Base-by-base conservation (phyloP, 139 green algal species). In the Chlorella vulgaris region DNA sequence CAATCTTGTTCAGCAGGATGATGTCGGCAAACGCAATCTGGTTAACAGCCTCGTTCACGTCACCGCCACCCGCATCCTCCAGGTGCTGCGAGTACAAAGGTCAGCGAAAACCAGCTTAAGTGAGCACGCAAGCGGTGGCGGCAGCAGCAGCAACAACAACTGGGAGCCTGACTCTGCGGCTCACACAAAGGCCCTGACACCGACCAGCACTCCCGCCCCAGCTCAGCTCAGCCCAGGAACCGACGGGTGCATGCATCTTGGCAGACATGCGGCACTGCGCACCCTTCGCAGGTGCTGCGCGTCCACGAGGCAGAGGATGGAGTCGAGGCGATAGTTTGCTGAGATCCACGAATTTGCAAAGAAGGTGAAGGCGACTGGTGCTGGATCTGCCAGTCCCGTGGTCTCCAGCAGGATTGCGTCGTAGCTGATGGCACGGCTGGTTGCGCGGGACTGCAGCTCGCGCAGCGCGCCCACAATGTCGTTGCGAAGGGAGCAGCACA, bases 1-100 rank as follows among this genome's bases (percentile, higher is more conserved):
- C 89, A 10, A 89, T 91, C 83, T 98, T 98, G 86, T 98, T 98
- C 2, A 98, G 87, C 42, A 98, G 87, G 21, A 98, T 90, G 28
- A 95, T 88, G 83, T 98, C 95, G 0, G 91, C 91, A 82, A 98
- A 97, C 0, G 95, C 94, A 51, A 98, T 90, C 83, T 98, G 94
- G 84, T 80, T 80, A n/a, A 87, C 83, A 31, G 83, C 83, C 69
- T 87, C 93, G 68, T 97, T 96, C 22, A 94, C 91, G 39, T 92
- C 92, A 6, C 88, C 93, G 21, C 90, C 88, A 13, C 88, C 88
- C 81, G 89, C 85, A 15, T 96, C 92, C 70, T 97, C 86, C 77
- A 97, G 86, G 87, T 95, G 92, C 86, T 91, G 89, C 58, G 35
- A 22, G 24, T 13, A 7, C 15, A 1, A 3, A 43, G 31, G n/a